Conservation (phyloP, 495 filamentous ascomycete species). For the Collariella sp. region DNA sequence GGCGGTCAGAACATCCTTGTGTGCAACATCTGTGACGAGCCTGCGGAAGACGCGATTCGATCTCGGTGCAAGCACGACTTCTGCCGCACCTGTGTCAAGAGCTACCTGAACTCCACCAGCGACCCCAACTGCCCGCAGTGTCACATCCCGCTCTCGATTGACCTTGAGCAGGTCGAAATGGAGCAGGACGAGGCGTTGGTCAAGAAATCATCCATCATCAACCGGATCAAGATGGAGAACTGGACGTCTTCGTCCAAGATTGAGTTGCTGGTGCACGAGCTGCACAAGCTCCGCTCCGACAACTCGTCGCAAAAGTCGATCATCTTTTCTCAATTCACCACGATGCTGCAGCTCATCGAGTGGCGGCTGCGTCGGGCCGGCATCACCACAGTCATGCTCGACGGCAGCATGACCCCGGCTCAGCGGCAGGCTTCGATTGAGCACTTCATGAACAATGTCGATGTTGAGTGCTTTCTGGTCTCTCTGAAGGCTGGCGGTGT, state of each 20-base stretch:
- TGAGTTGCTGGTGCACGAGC: constrained; percentile 86
- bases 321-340: constrained; percentile 95
- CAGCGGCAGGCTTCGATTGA: constrained; percentile 84
- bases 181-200: constrained; percentile 75
- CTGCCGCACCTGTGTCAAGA: constrained; percentile 80
- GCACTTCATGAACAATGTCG: constrained; percentile 87
- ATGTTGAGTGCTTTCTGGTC: constrained; percentile 91
- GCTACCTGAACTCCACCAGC: constrained; percentile 68
- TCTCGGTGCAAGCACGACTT: constrained; percentile 92
- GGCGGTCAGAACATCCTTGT: constrained; percentile 86
- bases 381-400: constrained; percentile 95
- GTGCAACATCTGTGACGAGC: constrained; percentile 90
- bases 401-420: constrained; percentile 88
- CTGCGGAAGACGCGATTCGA: constrained; percentile 86
- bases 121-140: constrained; percentile 82
- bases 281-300: constrained; percentile 78
- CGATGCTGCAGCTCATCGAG: constrained; percentile 94
- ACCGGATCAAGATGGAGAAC: constrained; percentile 92
- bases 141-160: constrained; percentile 81
- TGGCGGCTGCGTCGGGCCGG: constrained; percentile 92
- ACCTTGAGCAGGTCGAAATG: constrained; percentile 87
- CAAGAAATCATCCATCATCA: constrained; percentile 94
- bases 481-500: constrained; percentile 94
- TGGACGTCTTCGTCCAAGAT: constrained; percentile 98
- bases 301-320: constrained; percentile 92